A percentile compares a stretch with the other conserved stretches of the same genome.
Evolutionary conservation across 2,329 filamentous ascomycete species (phyloP).

Genomic region (Aspergillus arachidicola): DNA sequence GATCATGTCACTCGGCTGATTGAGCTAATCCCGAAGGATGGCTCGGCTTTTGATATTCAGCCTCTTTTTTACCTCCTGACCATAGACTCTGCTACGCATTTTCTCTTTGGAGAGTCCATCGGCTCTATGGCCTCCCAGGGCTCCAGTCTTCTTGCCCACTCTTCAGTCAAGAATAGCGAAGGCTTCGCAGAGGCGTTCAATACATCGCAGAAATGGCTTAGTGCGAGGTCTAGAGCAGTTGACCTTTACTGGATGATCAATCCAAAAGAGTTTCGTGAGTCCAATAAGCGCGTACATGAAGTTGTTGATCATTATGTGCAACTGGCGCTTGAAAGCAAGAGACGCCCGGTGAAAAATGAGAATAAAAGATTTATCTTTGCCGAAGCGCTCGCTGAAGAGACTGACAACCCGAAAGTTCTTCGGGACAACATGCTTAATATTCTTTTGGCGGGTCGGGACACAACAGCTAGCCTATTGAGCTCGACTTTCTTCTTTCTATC

Average conservation of each 20-base stretch:
- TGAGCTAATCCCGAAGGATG: slow-evolving; percentile 55
- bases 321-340: slow-evolving; percentile 42
- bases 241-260: slow-evolving; percentile 43
- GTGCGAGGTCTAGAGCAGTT: slow-evolving; percentile 31
- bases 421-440: slow-evolving; percentile 55
- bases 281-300: slow-evolving; percentile 46
- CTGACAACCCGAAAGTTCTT: slow-evolving; percentile 48
- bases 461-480: slow-evolving; percentile 50
- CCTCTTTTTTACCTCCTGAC: slow-evolving; percentile 81
- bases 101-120: slow-evolving; percentile 77
- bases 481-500: slow-evolving; percentile 53
- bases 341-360: slow-evolving; percentile 33
- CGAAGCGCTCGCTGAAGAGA: slow-evolving; percentile 51
- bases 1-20: slow-evolving; percentile 73
- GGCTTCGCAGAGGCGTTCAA: slow-evolving; percentile 43
- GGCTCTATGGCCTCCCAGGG: slow-evolving; percentile 50
- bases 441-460: slow-evolving; percentile 56
- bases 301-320: slow-evolving; percentile 55
- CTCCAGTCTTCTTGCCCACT: slow-evolving; percentile 55
- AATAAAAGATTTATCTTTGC: slow-evolving; percentile 51
- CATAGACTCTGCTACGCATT: slow-evolving; percentile 83
- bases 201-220: slow-evolving; percentile 34
- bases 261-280: slow-evolving; percentile 42
- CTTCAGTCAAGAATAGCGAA: slow-evolving; percentile 33
- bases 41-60: slow-evolving; percentile 65